Evolutionary conservation across 2,329 filamentous ascomycete species (phyloP).

Genomic region (Nigrospora oryzae): DNA sequence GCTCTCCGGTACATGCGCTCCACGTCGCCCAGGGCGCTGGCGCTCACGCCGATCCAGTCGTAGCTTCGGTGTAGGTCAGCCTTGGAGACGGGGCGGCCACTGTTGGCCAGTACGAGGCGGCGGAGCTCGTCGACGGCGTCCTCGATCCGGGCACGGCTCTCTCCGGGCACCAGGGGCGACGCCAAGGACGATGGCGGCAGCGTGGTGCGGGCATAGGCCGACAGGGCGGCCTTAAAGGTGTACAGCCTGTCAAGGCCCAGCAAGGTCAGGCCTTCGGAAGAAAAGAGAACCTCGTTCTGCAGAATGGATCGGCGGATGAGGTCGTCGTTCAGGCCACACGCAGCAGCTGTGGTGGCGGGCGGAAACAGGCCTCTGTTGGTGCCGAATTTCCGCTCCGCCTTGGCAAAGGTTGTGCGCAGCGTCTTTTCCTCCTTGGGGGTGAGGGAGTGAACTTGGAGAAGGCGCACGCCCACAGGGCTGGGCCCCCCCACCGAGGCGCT

Average conservation of each 20-base stretch:
- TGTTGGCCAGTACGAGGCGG: slow-evolving; percentile 46
- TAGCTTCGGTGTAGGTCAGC: slow-evolving; percentile 46
- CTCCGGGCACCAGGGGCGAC: slow-evolving; percentile 17
- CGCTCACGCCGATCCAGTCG: slow-evolving; percentile 45
- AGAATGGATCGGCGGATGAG: slow-evolving; percentile 46
- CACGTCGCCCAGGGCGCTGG: slow-evolving; percentile 42
- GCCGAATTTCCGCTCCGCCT: slow-evolving; percentile 41
- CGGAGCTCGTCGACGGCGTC: slow-evolving; percentile 56
- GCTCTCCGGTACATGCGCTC: slow-evolving; percentile 46
- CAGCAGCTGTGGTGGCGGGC: slow-evolving; percentile 30
- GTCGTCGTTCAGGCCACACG: slow-evolving; percentile 37
- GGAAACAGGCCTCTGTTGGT: slow-evolving; percentile 23
- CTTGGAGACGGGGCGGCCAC: slow-evolving; percentile 38
- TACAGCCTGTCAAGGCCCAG: slow-evolving; percentile 54
- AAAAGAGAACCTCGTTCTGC: slow-evolving; percentile 55
- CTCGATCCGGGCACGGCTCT: slow-evolving; percentile 30
- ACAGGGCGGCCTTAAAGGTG: slow-evolving; percentile 53
- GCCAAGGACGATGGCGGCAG: slow-evolving; percentile 7
- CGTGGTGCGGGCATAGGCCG: slow-evolving; percentile 41
- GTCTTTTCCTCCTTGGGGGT: slow-evolving; percentile 36
- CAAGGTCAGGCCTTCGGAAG: slow-evolving; percentile 49
- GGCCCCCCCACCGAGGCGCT: slow-evolving; percentile 15
- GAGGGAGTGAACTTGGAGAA: slow-evolving; percentile 39
- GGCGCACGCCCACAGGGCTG: slow-evolving; percentile 36
- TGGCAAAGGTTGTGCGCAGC: slow-evolving; percentile 38